Base-by-base conservation (phyloP, 176 grass and related monocot genomes). In the Themeda triandra region DNA sequence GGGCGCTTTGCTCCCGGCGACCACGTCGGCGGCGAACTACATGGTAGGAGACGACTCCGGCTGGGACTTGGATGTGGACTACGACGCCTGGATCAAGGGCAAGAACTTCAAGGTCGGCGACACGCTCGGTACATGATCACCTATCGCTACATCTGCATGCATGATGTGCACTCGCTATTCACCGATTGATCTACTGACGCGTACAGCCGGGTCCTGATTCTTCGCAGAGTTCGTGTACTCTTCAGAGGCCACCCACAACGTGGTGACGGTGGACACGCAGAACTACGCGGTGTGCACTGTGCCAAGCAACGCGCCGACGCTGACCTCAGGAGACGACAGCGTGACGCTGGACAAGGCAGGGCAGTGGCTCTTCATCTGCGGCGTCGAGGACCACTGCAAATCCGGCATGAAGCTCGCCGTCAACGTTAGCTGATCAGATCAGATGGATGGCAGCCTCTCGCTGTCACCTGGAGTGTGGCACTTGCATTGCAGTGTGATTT, bases 51-150 rank as follows among this genome's bases (percentile, higher is more conserved):
- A 81, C 45, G 78, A 10, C 72, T 18, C 7, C 45, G 83, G 86
- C 28, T 88, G 90, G 90, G 73, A 82, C 42, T 13, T 25, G n/a
- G 73, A 66, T 1, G 3, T 83, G n/a, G 68, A 86, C 66, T 86
- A 86, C 68, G 18, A 5, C 23, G 59, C 78, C 18, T 89, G 90
- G 90, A 79, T 79, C 51, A 6, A 27, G 2, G 90, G 79, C 86
- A 89, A 88, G 86, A 8, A n/a, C 13, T 89, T 92, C 79, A 56
- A 23, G 10, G 83, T 83, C 75, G 83, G 86, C 59, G 87, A 92
- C 86, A 86, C 81, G 13, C 87, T 89, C 62, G 82, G 87, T 81
- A 48, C 10, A 48, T 32, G 0, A 21, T 17, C 45, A 13, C 33
- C 9, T 7, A 19, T 37, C 65, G 31, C 18, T 53, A 21, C 51